phyloP scores from a whole-genome alignment of 805 yeast genomes.

The Myxozyma melibiosi region DNA sequence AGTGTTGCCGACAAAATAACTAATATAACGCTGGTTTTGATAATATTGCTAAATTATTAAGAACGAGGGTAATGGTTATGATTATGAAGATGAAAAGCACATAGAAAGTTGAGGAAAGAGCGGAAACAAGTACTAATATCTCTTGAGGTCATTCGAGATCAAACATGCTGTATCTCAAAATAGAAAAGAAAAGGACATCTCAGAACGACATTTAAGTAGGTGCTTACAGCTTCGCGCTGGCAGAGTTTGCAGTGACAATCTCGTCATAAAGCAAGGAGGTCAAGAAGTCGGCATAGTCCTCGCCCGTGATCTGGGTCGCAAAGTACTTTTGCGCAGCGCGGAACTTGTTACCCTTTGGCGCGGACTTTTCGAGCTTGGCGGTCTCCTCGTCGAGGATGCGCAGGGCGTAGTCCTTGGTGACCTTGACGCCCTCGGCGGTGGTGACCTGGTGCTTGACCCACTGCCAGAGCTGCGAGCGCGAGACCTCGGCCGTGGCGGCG shows the following conservation, averaged over 20 bases:
- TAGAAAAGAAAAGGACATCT: background rate
- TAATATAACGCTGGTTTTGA: no score
- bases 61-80: no score
- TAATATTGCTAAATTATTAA: no score
- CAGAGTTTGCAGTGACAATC: conserved; percentile 16
- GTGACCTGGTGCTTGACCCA: conserved; percentile 68
- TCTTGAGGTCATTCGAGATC: background rate
- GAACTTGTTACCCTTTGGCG: conserved; percentile 51
- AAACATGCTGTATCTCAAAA: background rate
- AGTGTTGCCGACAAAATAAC: no score
- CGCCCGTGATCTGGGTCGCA: conserved; percentile 65
- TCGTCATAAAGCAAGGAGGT: conserved; percentile 48
- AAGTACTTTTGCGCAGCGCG: conserved; percentile 60
- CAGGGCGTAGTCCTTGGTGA: conserved; percentile 55
- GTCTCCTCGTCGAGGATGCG: conserved; percentile 59
- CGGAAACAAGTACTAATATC: background rate
- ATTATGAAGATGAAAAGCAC: no score
- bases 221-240: conserved; percentile 24
- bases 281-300: conserved; percentile 64
- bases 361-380: conserved; percentile 53
- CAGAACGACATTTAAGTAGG: background rate
- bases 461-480: conserved; percentile 70
- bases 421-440: conserved; percentile 57
- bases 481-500: conserved; percentile 79
- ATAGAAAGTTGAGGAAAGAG: background rate